Base-by-base conservation (phyloP, 2,329 filamentous ascomycete genomes). In the Ophiostoma australiae region DNA sequence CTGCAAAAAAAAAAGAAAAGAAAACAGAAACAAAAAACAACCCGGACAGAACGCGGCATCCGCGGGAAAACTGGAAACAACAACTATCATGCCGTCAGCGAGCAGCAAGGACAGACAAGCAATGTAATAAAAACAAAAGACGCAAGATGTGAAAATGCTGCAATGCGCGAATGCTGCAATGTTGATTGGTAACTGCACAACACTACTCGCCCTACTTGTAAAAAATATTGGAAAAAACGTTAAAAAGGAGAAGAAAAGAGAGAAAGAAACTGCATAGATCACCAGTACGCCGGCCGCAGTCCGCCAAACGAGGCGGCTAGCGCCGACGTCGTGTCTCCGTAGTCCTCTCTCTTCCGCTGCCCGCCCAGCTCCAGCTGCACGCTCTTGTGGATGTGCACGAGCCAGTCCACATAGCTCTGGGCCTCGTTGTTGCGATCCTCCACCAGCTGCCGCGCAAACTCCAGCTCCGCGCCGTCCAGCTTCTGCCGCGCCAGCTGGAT, bases 391-490 rank as follows among this genome's bases (percentile, higher is more conserved):
- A 98, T 86, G 80, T 97, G 92, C 72, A 99, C 95, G 77, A 99
- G 84, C 95, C 95, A 99, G 81, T 99, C 95, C 44, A 98, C 95
- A 80, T 98, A 99, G 78, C 92, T 97, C 81, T 97, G 94, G 48
- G 95, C 95, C 82, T 99, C 95, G 75, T 97, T 97, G 80, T 98
- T 98, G 74, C 95, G 87, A 78, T 99, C 95, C 81, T 99, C 95
- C 41, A 97, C 89, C 75, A 99, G 81, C 81, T 96, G 84, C 70
- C 94, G 85, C 8, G 95, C 95, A 83, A 98, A 99, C 80, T 99
- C 95, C 77, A 93, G 98, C 80, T 99, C 95, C 3, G 94, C 92
- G 0, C 95, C 95, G 77, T 99, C 95, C 4, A 98, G 85, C 0
- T 94, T 94, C 80, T 98, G 95, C 72, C 95, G 84, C 8, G 95